phyloP scores from a whole-genome alignment of 2,329 filamentous ascomycete genomes.

The Chaetothyriales sp. region DNA sequence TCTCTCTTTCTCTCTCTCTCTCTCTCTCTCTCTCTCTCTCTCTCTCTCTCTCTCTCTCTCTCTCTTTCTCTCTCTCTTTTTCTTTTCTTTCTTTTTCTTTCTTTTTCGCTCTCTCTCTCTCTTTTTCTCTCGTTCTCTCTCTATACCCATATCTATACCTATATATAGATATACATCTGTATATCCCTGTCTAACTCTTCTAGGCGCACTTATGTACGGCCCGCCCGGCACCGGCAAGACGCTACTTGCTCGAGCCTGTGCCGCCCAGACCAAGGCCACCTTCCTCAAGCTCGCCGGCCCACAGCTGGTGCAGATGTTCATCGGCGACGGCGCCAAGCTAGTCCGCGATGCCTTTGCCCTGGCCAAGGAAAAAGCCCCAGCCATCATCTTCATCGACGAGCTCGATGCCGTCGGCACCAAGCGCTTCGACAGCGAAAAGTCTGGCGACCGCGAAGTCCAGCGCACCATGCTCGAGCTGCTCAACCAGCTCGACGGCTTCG shows the following conservation, averaged over 20 bases:
- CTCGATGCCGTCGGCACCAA: slow-evolving; percentile 96
- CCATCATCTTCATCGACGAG: slow-evolving; percentile 99
- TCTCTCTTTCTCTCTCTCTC: too few relatives aligned
- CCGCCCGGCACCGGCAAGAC: slow-evolving; percentile 38
- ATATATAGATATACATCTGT: slow-evolving; percentile 5
- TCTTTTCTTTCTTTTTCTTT: too few relatives aligned
- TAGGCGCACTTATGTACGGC: slow-evolving; percentile 91
- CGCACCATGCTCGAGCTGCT: slow-evolving; percentile 97
- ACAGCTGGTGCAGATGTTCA: slow-evolving; percentile 98
- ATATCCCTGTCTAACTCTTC: slow-evolving; percentile 9
- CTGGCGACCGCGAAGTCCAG: slow-evolving; percentile 93
- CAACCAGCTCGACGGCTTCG: slow-evolving; percentile 96
- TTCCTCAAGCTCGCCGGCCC: slow-evolving; percentile 97
- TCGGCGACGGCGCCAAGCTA: slow-evolving; percentile 93
- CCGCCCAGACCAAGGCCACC: slow-evolving; percentile 93
- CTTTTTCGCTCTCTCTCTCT: neutral
- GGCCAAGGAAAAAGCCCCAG: slow-evolving; percentile 95
- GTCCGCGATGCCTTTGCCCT: slow-evolving; percentile 95
- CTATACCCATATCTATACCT: neutral
- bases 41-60: too few relatives aligned
- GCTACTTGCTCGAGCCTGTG: slow-evolving; percentile 77
- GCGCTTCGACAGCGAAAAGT: slow-evolving; percentile 97
- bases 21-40: too few relatives aligned
- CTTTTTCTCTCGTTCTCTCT: neutral
- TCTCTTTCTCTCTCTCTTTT: too few relatives aligned